Evolutionary conservation across 1,284 basidiomycete species (phyloP).

Genomic region (Malassezia psittaci): DNA sequence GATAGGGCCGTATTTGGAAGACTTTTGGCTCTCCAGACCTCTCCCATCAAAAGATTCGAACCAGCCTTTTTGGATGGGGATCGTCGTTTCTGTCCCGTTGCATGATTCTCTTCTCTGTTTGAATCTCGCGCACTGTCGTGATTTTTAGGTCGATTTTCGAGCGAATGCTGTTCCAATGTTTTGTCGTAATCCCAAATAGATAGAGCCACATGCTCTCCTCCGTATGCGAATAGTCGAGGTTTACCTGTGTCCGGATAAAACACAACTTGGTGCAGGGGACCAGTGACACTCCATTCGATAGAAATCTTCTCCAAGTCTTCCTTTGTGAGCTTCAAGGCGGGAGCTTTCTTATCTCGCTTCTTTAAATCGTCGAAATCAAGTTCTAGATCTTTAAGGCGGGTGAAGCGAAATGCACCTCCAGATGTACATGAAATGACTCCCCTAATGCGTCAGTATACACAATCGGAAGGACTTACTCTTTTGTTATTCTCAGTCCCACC

Average conservation of each 20-base stretch:
- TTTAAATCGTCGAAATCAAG: background rate
- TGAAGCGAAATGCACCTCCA: slow-evolving; percentile 12
- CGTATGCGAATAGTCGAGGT: slow-evolving; percentile 11
- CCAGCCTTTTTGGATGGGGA: background rate
- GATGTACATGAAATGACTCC: slow-evolving; percentile 11
- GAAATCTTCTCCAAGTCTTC: background rate
- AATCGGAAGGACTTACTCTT: background rate
- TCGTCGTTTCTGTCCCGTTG: slow-evolving; percentile 3
- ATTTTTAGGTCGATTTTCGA: too few species aligned
- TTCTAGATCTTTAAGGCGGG: background rate
- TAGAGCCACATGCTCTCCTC: slow-evolving; percentile 14
- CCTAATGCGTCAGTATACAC: background rate
- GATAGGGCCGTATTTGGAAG: slow-evolving; percentile 15
- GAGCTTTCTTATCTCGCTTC: background rate
- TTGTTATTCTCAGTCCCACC: slow-evolving; percentile 6
- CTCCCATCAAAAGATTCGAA: background rate
- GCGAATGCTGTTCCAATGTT: background rate
- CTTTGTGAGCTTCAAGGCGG: background rate
- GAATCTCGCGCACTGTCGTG: too few species aligned
- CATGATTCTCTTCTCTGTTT: background rate
- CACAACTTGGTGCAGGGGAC: slow-evolving; percentile 12
- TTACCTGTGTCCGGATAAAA: slow-evolving; percentile 3
- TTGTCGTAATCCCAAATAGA: slow-evolving; percentile 8
- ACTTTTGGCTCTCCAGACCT: slow-evolving; percentile 18
- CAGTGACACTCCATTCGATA: slow-evolving; percentile 4